phyloP scores from a whole-genome alignment of 441 rosid species.

The Adansonia grandidieri region DNA sequence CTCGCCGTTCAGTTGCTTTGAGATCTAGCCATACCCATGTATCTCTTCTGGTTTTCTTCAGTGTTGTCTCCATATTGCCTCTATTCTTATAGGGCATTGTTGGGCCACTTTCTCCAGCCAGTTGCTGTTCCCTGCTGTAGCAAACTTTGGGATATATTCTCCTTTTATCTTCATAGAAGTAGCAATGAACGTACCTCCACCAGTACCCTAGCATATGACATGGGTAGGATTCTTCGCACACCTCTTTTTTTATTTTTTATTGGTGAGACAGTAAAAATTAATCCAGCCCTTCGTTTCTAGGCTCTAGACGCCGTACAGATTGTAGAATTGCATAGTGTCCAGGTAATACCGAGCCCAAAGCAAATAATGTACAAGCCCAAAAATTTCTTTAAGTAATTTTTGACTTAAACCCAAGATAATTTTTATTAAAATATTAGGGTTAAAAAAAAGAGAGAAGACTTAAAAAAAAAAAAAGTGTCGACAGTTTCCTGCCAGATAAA shows the following conservation, averaged over 20 bases:
- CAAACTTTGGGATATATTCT: neutral
- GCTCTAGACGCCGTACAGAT: neutral
- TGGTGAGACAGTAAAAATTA: neutral
- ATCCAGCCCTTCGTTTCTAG: neutral
- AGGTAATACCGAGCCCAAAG: neutral
- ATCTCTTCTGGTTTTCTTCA: slow-evolving; percentile 32
- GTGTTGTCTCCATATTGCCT: slow-evolving; percentile 38
- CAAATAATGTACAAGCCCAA: too few relatives aligned
- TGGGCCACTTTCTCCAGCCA: slow-evolving; percentile 21
- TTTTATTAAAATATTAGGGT: too few relatives aligned
- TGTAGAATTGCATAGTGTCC: slow-evolving; percentile 2
- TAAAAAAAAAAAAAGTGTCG: too few relatives aligned
- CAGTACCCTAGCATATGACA: slow-evolving; percentile 7
- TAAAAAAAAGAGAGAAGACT: too few relatives aligned
- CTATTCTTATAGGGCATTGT: slow-evolving; percentile 36
- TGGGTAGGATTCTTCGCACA: neutral
- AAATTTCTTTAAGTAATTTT: too few relatives aligned
- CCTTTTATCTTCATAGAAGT: slow-evolving; percentile 15
- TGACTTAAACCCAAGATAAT: too few relatives aligned
- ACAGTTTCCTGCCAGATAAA: too few relatives aligned
- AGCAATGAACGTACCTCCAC: neutral
- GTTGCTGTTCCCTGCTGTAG: neutral
- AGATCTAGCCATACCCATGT: slow-evolving; percentile 21
- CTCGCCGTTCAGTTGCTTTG: slow-evolving; percentile 42
- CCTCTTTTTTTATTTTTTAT: neutral